These are phyloP conservation scores for Thielaviopsis cerberus DNA, from an alignment of 2,329 filamentous ascomycete genomes.

Conservation along the genomic window DNA sequence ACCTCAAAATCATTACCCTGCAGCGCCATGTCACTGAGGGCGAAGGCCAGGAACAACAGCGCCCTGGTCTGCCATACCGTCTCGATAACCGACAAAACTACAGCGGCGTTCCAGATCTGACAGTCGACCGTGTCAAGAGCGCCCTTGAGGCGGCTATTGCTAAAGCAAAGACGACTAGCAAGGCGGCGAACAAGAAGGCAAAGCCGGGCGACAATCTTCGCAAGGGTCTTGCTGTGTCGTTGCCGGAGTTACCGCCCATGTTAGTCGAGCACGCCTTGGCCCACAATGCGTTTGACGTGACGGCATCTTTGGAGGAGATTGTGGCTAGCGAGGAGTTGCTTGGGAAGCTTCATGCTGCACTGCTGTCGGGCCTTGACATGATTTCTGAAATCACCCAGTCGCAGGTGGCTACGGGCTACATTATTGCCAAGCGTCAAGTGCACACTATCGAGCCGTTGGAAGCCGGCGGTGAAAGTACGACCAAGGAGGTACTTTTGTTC, in stretches of 20 bases:
- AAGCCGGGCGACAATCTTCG: constrained; percentile 59
- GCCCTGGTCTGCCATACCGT: constrained; percentile 60
- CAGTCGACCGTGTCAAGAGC: constrained; percentile 49
- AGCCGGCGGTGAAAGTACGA: constrained; percentile 18
- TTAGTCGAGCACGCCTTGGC: constrained; percentile 73
- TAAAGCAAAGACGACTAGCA: constrained; percentile 30
- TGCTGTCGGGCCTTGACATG: constrained; percentile 52
- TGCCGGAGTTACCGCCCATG: constrained; percentile 75
- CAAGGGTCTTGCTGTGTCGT: constrained; percentile 63
- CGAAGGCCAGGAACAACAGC: constrained; percentile 66
- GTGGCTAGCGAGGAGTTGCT: constrained; percentile 46
- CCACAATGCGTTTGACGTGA: constrained; percentile 48
- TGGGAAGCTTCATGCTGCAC: constrained; percentile 45
- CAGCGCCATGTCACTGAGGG: constrained; percentile 64
- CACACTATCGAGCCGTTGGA: neutral
- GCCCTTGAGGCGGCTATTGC: constrained; percentile 50
- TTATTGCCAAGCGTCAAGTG: constrained; percentile 48
- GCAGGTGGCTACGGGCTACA: constrained; percentile 59
- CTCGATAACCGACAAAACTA: constrained; percentile 73
- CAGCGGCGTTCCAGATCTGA: constrained; percentile 53
- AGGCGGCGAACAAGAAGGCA: constrained; percentile 38
- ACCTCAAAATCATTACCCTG: constrained; percentile 65
- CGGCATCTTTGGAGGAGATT: constrained; percentile 47
- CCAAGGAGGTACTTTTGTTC: constrained; percentile 45
- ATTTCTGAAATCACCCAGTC: constrained; percentile 50